A percentile compares a stretch with the other conserved stretches of the same genome.
Conservation (phyloP, 169 alveolate genomes). For the Eimeria necatrix region DNA sequence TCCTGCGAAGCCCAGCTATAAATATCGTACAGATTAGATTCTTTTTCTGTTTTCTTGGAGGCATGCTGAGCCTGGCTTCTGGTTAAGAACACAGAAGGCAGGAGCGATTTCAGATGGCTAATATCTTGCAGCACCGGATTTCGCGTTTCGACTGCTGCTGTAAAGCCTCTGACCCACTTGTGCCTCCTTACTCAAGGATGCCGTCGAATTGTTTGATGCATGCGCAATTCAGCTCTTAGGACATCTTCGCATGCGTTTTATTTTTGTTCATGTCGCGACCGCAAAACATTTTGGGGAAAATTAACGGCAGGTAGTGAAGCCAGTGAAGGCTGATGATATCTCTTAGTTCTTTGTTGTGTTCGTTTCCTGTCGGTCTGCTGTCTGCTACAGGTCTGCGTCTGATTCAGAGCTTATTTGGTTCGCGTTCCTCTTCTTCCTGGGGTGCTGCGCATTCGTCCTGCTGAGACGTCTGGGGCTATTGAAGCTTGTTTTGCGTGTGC, state of each 20-base stretch:
- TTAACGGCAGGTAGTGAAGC: no score
- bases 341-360: neutral
- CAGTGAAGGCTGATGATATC: no score
- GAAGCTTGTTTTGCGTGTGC: constrained; percentile 51
- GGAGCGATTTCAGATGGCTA: neutral
- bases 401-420: constrained; percentile 82
- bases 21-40: neutral
- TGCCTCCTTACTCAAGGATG: neutral
- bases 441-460: constrained; percentile 83
- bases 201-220: neutral
- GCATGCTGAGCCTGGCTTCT: constrained; percentile 37
- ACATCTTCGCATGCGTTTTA: neutral
- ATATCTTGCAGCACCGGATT: neutral
- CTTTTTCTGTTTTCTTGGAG: neutral
- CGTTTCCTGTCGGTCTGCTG: neutral
- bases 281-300: neutral
- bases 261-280: neutral
- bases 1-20: neutral
- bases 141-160: neutral
- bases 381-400: constrained; percentile 76
- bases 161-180: neutral
- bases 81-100: constrained; percentile 6
- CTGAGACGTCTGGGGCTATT: constrained; percentile 76
- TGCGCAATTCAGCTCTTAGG: no score
- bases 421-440: constrained; percentile 84